Evolutionary conservation across 1,139 yeast genomes (phyloP).

Genomic region (Pichia cactophila): DNA sequence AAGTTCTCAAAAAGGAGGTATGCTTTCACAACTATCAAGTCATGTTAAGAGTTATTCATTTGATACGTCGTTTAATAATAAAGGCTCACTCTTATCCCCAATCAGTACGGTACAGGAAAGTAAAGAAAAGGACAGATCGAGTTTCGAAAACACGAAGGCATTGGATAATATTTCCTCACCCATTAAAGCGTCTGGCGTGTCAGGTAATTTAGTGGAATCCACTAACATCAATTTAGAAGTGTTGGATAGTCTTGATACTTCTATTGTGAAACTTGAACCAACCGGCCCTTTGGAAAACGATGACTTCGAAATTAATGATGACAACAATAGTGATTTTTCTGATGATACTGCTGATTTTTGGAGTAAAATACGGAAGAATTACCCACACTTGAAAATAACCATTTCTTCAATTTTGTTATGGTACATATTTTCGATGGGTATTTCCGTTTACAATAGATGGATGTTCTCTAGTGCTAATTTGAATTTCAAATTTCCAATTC

Average conservation of each 20-base stretch:
- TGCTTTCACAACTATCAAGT: conserved; percentile 7
- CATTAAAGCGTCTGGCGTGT: conserved; percentile 11
- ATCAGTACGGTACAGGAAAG: background rate
- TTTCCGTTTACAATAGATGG: conserved; percentile 94
- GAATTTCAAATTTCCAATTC: conserved; percentile 72
- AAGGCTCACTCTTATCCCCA: background rate
- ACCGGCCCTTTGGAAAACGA: background rate
- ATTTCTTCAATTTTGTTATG: conserved; percentile 31
- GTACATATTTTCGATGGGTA: conserved; percentile 57
- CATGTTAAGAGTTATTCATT: conserved; percentile 7
- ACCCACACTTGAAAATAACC: conserved; percentile 26
- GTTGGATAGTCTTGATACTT: background rate
- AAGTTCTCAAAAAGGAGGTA: background rate
- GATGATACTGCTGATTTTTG: background rate
- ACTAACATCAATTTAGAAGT: conserved; percentile 5
- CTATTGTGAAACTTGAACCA: background rate
- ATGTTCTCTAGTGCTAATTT: conserved; percentile 81
- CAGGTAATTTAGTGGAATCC: conserved; percentile 5
- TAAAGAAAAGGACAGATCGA: conserved; percentile 5
- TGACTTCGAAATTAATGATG: background rate
- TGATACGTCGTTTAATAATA: background rate
- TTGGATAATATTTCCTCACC: conserved; percentile 3
- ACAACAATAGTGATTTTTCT: background rate
- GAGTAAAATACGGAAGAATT: conserved; percentile 4
- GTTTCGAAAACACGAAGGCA: conserved; percentile 6